Evolutionary conservation across 371 early-diverging fungal species (phyloP), one percentile per base, ranked within the genome.

Genomic region (Mortierella sp.): DNA sequence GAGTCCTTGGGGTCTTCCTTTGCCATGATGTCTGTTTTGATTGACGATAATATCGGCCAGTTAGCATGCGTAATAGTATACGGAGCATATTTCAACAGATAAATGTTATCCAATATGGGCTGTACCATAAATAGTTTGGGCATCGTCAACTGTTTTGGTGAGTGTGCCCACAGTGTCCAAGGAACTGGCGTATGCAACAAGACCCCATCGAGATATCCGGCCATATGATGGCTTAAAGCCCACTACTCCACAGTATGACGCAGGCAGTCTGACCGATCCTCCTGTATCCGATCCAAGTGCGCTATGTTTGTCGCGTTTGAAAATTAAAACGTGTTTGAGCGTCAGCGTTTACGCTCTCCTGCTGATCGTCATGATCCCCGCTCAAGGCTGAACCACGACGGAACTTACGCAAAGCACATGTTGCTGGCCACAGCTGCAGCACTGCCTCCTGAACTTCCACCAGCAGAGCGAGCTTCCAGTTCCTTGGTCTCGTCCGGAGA

Each of bases 161-260:
- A 98, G 81, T 6, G 96, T 92, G 21, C 99, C 99, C 21, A 98
- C 92, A 0, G 97, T 95, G 79, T 98, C 99, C 58, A 98, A 90
- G 0, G 97, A 96, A 84, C 94, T 96, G 21, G 96, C 98, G 87
- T 97, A 98, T 0, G 97, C 89, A 4, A 97, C 91, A 12, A 98
- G 88, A 6, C 99, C 99, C 87, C 91, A 90, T n/a, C 99, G 91
- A 60, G 98, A 98, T 63, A 95, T 90, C 55, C 91, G 91, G 0
- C 99, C 99, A 85, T 97, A 98, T 0, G 95, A 93, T 21, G 99
- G 99, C 81, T 98, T 98, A 85, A 96, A 97, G 6, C 98, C 99
- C 27, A 96, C 93, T 2, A 98, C 90, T 18, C 98, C 98, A 87
- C 98, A 98, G 85, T 97, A 98, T 3, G 98, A 93, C 1, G 98